These are phyloP conservation scores for Rhodamnia rubescens DNA, from an alignment of 345 rosid species.

Conservation along the genomic window DNA sequence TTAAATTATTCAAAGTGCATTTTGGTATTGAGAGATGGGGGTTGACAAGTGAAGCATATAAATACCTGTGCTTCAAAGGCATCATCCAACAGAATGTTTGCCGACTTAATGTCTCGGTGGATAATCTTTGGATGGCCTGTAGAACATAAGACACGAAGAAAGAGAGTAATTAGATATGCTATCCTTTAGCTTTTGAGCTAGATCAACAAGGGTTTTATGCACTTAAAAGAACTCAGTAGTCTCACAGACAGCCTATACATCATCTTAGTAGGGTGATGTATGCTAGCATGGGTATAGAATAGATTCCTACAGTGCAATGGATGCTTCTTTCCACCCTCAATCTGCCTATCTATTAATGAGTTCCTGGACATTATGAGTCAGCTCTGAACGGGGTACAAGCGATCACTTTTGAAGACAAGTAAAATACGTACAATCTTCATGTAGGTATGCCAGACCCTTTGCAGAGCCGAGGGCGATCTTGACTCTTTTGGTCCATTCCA, in stretches of 20 bases:
- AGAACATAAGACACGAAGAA: background rate
- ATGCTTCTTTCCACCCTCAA: background rate
- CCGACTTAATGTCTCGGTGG: conserved; percentile 91
- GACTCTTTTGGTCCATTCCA: conserved; percentile 83
- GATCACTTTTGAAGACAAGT: background rate
- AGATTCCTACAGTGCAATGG: background rate
- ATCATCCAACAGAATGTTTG: conserved; percentile 75
- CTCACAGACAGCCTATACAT: background rate
- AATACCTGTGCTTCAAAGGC: conserved; percentile 83
- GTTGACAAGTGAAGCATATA: background rate
- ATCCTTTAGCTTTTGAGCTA: background rate
- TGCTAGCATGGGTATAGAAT: background rate
- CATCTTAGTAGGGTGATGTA: background rate
- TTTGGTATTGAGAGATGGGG: background rate
- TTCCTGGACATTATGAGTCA: background rate
- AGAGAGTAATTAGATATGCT: background rate
- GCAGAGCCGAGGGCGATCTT: conserved; percentile 90
- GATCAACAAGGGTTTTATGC: background rate
- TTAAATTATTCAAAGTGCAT: background rate
- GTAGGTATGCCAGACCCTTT: conserved; percentile 94
- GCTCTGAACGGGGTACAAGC: background rate
- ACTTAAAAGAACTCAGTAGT: background rate
- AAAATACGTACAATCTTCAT: conserved; percentile 80
- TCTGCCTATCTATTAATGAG: background rate
- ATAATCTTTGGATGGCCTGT: conserved; percentile 90